Conservation (phyloP, 2,329 filamentous ascomycete species). For the Thyridium curvatum region DNA sequence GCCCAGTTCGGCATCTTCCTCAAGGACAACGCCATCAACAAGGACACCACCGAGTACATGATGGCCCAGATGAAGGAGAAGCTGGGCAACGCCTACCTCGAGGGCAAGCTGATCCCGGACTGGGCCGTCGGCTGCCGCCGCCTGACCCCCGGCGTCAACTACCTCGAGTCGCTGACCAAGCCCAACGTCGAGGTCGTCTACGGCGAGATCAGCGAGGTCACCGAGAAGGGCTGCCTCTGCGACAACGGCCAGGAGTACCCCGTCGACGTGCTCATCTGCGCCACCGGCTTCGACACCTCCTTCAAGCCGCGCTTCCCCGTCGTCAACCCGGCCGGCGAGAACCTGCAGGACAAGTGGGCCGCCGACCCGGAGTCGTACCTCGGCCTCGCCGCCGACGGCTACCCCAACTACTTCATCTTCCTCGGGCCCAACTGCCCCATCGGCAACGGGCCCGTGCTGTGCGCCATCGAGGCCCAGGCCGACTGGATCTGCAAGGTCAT, state of each 20-base stretch:
- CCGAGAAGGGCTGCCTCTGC: conserved; percentile 16
- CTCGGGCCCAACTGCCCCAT: conserved; percentile 33
- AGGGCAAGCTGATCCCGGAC: conserved; percentile 15
- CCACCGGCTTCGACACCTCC: conserved; percentile 16
- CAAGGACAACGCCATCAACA: conserved; percentile 30
- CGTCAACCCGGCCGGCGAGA: conserved; percentile 28
- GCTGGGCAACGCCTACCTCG: conserved; percentile 19
- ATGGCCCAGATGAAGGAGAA: conserved; percentile 28
- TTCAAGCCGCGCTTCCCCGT: conserved; percentile 32
- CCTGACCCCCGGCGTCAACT: conserved; percentile 34
- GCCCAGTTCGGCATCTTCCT: conserved; percentile 40
- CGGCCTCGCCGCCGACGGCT: conserved; percentile 16
- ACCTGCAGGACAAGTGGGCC: conserved; percentile 20
- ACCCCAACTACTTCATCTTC: conserved; percentile 24
- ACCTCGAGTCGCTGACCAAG: conserved; percentile 31
- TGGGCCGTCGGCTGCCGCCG: conserved; percentile 31
- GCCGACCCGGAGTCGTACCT: conserved; percentile 20
- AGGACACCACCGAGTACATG: conserved; percentile 32
- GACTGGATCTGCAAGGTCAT: conserved; percentile 45
- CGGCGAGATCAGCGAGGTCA: conserved; percentile 21
- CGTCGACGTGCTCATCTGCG: conserved; percentile 16
- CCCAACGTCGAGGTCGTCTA: conserved; percentile 33
- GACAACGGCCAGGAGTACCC: conserved; percentile 18
- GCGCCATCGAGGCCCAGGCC: conserved; percentile 37
- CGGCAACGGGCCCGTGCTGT: conserved; percentile 30